A percentile compares a stretch with the other conserved stretches of the same genome.
Evolutionary conservation across 169 alveolate genomes (phyloP).

Genomic region (Cyclospora cayetanensis): DNA sequence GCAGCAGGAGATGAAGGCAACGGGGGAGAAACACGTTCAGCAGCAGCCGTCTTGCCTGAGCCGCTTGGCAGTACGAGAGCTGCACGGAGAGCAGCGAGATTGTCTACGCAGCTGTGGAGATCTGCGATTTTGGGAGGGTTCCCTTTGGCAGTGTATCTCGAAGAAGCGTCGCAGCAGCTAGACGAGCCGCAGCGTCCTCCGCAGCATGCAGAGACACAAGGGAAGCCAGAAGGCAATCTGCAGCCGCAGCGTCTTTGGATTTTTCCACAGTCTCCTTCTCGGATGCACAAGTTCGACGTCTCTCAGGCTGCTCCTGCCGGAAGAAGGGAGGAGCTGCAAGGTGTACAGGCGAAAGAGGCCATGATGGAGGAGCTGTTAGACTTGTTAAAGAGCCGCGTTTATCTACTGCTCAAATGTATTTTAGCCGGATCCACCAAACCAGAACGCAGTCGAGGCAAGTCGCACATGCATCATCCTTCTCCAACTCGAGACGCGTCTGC

Average conservation of each 20-base stretch:
- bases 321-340: no score
- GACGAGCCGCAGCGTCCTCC: constrained; percentile 3
- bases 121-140: constrained; percentile 11
- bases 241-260: constrained; percentile 23
- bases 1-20: constrained; percentile 10
- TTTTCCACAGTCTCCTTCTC: no score
- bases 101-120: background rate
- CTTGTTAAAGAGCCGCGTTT: background rate
- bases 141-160: background rate
- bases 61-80: constrained; percentile 11
- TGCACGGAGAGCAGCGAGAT: background rate
- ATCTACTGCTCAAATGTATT: constrained; percentile 6
- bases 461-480: background rate
- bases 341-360: background rate
- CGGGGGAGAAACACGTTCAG: background rate
- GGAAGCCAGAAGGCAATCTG: background rate
- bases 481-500: background rate
- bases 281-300: no score
- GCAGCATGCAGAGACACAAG: constrained; percentile 8
- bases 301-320: no score
- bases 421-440: background rate
- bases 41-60: background rate
- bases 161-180: background rate
- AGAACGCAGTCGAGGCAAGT: background rate
- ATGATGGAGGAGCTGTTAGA: background rate